phyloP scores from a whole-genome alignment of 179 eudicot species.

The Spinacia oleracea region DNA sequence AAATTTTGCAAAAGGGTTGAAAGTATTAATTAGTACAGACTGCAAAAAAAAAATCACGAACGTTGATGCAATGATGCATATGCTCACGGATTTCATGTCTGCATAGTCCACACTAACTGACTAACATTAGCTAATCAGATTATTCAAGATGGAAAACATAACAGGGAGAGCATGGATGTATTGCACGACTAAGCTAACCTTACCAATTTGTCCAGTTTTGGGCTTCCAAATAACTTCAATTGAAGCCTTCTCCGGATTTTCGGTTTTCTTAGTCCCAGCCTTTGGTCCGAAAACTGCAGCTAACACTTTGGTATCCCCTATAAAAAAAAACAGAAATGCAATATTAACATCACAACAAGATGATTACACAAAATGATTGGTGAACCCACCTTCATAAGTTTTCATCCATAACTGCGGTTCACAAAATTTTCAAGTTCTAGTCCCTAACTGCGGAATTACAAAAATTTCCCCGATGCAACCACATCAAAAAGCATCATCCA shows the following conservation, averaged over 20 bases:
- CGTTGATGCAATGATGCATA: background rate
- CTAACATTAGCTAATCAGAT: background rate
- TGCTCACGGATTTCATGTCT: background rate
- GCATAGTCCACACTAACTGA: background rate
- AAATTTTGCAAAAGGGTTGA: background rate
- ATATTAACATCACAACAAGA: background rate
- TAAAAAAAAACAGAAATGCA: no score
- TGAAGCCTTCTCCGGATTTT: constrained; percentile 93
- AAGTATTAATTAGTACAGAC: background rate
- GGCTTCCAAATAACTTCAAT: constrained; percentile 97
- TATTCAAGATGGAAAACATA: background rate
- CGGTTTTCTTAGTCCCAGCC: constrained; percentile 90
- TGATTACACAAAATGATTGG: background rate
- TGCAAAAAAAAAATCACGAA: background rate
- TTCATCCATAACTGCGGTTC: no score
- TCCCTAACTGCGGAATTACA: no score
- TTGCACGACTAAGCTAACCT: constrained; percentile 8
- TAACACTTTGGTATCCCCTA: constrained; percentile 84
- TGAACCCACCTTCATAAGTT: background rate
- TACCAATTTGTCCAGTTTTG: constrained; percentile 87
- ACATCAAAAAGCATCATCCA: background rate
- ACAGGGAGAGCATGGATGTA: background rate
- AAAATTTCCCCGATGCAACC: background rate
- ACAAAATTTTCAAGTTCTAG: no score
- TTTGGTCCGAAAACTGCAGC: constrained; percentile 95